phyloP scores from a whole-genome alignment of 129 eudicot genomes.

The Cynara cardunculus region DNA sequence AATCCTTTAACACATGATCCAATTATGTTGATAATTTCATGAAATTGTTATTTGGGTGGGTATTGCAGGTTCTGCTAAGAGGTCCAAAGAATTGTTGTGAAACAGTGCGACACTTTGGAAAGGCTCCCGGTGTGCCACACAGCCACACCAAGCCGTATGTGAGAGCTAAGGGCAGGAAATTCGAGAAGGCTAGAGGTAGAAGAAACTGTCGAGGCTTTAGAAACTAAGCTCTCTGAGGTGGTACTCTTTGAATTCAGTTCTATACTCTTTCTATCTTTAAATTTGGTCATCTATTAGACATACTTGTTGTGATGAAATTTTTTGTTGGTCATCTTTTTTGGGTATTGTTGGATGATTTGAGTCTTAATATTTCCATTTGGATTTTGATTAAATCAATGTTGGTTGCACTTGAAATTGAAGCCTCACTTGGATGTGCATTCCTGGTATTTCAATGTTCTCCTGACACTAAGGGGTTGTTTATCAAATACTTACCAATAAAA shows the following conservation, averaged over 20 bases:
- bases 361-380: background rate
- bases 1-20: background rate
- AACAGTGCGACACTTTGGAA: too few relatives aligned
- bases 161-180: slow-evolving; percentile 79
- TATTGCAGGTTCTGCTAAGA: slow-evolving; percentile 58
- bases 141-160: too few relatives aligned
- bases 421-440: too few relatives aligned
- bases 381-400: background rate
- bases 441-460: too few relatives aligned
- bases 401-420: background rate
- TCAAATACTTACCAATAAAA: too few relatives aligned
- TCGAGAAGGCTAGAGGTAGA: slow-evolving; percentile 80
- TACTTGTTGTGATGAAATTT: background rate
- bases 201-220: slow-evolving; percentile 86
- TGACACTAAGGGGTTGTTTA: too few relatives aligned
- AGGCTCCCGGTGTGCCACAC: too few relatives aligned
- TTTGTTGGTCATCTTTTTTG: too few relatives aligned
- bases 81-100: too few relatives aligned
- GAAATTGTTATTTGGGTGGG: background rate
- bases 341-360: background rate
- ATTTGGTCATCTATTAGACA: background rate
- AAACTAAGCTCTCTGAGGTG: slow-evolving; percentile 33
- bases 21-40: too few relatives aligned
- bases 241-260: background rate
- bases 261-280: background rate